Evolutionary conservation across 352 stramenopile genomes (phyloP), one percentile per base, ranked within the genome.

Genomic region (Phytopythium delawarense): DNA sequence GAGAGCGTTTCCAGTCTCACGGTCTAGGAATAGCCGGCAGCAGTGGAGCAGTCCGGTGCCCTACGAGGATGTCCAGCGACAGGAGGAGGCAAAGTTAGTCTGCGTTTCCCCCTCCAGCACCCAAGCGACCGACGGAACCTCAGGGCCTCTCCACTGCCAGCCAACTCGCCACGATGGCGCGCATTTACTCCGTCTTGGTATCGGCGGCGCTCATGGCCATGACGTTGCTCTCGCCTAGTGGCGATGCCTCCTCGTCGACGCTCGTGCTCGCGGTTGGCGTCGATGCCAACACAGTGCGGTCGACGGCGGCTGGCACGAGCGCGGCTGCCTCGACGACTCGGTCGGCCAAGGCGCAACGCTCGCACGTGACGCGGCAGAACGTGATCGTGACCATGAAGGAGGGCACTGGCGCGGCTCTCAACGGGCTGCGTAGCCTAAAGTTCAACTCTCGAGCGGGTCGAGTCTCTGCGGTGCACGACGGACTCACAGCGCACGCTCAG

Each of bases 301-400:
- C 46, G 0, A 12, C 54, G 15, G 8, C 13, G 40, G 40, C 54
- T 8, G 28, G 16, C 5, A 12, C 50, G 6, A 34, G 15, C 25
- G 28, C 12, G 9, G 32, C 45, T 23, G 18, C 48, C 23, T 2
- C 12, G 23, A 13, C 23, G 44, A 1, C 44, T 1, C 20, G 11
- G 30, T 23, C 18, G 32, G 66, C 63, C 16, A 75, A 64, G 39
- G 53, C 61, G 40, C 58, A 67, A 23, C 51, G 70, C 25, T 34
- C 68, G 23, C 66, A 75, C 13, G 42, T 65, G 53, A 70, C 60
- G 21, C 76, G 72, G 11, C 63, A 67, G 58, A 82, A 87, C 54
- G 64, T 89, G 30, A 69, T 89, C 30, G 67, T 89, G 21, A 86
- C 77, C 0, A 84, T 89, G 74, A 63, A 79, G 35, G 62, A 68